Percentiles rank a stretch among this genome's conserved stretches.
Evolutionary conservation across 2,329 filamentous ascomycete species (phyloP).

Genomic region (Neoarthrinium moseri): DNA sequence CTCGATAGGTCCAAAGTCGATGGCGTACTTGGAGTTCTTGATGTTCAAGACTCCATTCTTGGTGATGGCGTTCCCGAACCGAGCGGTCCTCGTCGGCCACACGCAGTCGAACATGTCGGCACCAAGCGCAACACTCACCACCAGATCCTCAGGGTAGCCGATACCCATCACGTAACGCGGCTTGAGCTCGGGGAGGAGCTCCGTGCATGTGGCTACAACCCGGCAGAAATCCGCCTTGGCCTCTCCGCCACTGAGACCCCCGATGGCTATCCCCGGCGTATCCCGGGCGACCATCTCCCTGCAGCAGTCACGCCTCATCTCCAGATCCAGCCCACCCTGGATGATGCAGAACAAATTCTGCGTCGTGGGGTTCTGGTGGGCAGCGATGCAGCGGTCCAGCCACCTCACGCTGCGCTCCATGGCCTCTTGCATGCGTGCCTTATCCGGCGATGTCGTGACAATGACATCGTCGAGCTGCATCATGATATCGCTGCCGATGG

Average conservation of each 20-base stretch:
- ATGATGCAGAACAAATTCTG: conserved; percentile 99
- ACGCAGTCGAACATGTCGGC: conserved; percentile 99
- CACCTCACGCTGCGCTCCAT: conserved; percentile 94
- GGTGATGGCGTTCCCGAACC: conserved; percentile 94
- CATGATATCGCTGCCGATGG: conserved; percentile 96
- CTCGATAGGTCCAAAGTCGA: conserved; percentile 83
- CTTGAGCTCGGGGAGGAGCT: conserved; percentile 81
- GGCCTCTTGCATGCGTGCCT: conserved; percentile 83
- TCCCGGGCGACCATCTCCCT: conserved; percentile 83
- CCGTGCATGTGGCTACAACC: conserved; percentile 85
- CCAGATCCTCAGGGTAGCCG: conserved; percentile 91
- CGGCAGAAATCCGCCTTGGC: conserved; percentile 90
- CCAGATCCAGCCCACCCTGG: conserved; percentile 88
- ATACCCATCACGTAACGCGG: conserved; percentile 99
- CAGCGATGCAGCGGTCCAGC: conserved; percentile 91
- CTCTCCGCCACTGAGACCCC: conserved; percentile 90
- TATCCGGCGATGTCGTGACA: conserved; percentile 90
- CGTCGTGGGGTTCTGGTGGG: conserved; percentile 76
- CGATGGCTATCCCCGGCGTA: conserved; percentile 95
- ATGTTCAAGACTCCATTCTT: conserved; percentile 79
- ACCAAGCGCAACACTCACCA: conserved; percentile 85
- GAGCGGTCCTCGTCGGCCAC: conserved; percentile 93
- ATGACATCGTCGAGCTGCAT: conserved; percentile 99
- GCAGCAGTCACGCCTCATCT: conserved; percentile 81
- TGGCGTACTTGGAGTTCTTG: conserved; percentile 70